Evolutionary conservation across 306 rosid species (phyloP), one percentile per base, ranked within the genome.

Genomic region (Medicago lupulina): DNA sequence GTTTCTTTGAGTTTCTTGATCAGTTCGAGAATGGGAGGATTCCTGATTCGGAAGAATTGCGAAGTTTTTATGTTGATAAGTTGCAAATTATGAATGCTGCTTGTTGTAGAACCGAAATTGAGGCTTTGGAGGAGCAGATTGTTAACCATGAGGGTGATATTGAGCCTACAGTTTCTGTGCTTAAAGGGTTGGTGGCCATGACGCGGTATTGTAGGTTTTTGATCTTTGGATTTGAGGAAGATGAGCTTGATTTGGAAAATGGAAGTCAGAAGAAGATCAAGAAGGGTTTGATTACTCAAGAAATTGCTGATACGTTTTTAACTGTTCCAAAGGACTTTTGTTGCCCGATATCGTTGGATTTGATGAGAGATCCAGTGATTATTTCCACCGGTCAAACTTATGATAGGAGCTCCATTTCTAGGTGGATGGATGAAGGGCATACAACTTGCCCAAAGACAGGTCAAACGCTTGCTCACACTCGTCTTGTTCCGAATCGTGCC

Each of bases 361-460:
- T 94, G 87, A 90, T 94, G 98, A 84, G 80, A 47, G 98, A 94
- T 57, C 98, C 98, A 0, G 98, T 92, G 82, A 90, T 88, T 10
- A 83, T 94, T 65, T 81, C 96, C 4, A 92, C 98, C 0, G 98
- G 98, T 28, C 97, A 94, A 86, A 92, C 98, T 0, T 94, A 90
- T 61, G 98, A 92, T 16, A 84, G 98, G 67, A 82, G 88, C 71
- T 90, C 89, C 0, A 94, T 94, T 63, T 76, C 95, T 0, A 81
- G 98, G 88, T 94, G 98, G 98, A 67, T 90, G 90, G 97, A 92
- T 71, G 98, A 92, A 80, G 97, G 98, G 73, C 96, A 94, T 79
- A 90, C 89, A 53, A 87, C 83, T 78, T 94, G 98, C 61, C 98
- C 98, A 0, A 94, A 94, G 66, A 88, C 98, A 0, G 98, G 98